Evolutionary conservation across 352 stramenopile species (phyloP).

Genomic region (Globisporangium echinulatum): DNA sequence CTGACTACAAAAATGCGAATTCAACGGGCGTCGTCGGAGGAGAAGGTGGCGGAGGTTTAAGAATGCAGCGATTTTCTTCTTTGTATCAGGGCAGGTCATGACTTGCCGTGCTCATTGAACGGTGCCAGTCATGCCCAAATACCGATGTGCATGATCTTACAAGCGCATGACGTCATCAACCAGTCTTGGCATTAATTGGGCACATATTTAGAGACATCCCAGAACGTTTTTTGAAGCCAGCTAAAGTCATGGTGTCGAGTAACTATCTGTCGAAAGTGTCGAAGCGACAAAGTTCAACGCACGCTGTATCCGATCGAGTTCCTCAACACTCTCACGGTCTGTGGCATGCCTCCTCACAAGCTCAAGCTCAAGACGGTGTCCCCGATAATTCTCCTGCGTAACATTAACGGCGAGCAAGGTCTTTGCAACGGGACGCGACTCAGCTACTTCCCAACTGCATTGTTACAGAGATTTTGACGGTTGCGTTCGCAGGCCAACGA

Average conservation of each 20-base stretch:
- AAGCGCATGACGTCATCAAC: background rate
- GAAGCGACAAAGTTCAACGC: background rate
- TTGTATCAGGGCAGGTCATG: too few species aligned
- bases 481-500: conserved; percentile 5
- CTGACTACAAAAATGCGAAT: background rate
- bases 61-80: background rate
- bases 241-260: background rate
- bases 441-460: conserved; percentile 19
- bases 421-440: conserved; percentile 19
- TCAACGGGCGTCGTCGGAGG: background rate
- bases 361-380: conserved; percentile 14
- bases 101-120: too few species aligned
- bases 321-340: conserved; percentile 16
- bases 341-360: conserved; percentile 21
- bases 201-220: conserved; percentile 1
- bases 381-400: conserved; percentile 25
- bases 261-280: background rate
- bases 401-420: conserved; percentile 18
- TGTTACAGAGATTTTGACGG: conserved; percentile 22
- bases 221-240: background rate
- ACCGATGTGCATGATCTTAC: background rate
- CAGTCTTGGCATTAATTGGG: background rate
- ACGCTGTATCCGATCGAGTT: conserved; percentile 1
- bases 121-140: background rate
- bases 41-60: background rate